Conservation (phyloP, 202 grass and related monocot species). For the Zizania palustris region DNA sequence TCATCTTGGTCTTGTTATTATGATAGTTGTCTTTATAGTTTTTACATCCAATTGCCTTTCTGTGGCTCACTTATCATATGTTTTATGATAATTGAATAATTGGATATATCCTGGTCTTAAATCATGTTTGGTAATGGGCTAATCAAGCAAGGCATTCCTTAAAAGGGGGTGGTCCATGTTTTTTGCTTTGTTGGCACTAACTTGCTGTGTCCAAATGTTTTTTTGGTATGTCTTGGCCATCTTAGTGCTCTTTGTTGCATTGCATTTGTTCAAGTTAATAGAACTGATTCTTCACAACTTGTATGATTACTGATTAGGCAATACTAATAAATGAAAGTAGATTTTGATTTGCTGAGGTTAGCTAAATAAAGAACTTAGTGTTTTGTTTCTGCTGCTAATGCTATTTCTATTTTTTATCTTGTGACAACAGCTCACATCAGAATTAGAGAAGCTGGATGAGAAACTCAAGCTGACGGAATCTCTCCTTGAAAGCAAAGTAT, state of each 20-base stretch:
- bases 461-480: slow-evolving; percentile 90
- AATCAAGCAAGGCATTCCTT: not conserved
- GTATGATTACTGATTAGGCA: not conserved
- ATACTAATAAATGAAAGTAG: not conserved
- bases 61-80: not conserved
- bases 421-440: slow-evolving; percentile 76
- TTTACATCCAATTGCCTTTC: not conserved
- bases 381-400: slow-evolving; percentile 10
- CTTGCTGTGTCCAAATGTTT: slow-evolving; percentile 1
- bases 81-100: slow-evolving; percentile 12
- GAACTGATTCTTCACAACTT: slow-evolving; percentile 9
- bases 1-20: not conserved
- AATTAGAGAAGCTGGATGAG: slow-evolving; percentile 73
- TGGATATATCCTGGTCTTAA: not conserved
- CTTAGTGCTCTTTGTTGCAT: slow-evolving; percentile 14
- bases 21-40: not conserved
- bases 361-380: not conserved
- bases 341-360: not conserved
- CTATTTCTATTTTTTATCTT: slow-evolving; percentile 31
- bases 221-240: slow-evolving; percentile 10
- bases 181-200: not conserved
- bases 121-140: slow-evolving; percentile 24
- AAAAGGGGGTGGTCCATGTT: not conserved
- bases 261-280: slow-evolving; percentile 7
- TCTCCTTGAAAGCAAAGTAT: slow-evolving; percentile 90